Base-by-base conservation (phyloP, 305 asterid species). In the Solanum aculeatissimum region DNA sequence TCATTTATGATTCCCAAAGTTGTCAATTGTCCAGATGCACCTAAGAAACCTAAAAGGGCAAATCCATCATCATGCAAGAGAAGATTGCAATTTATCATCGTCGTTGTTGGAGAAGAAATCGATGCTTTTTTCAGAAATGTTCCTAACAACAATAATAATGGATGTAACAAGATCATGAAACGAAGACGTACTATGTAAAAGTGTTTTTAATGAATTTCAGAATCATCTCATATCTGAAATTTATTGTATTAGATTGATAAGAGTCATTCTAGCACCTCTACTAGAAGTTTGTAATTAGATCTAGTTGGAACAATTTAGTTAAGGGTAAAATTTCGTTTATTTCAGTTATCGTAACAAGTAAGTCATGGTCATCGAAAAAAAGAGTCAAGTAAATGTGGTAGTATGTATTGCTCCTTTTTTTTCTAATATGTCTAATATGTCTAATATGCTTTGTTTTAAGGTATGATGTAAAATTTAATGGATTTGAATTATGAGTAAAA, bases 11-110 rank as follows among this genome's bases (percentile, higher is more conserved):
- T 95, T 83, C 96, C 97, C 1, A 40, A 89, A 66, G 16, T 54
- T 11, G 69, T 82, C 55, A 83, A 66, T 84, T 95, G 98, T 85
- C 98, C 98, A 65, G 93, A 93, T 4, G 95, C 97, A 18, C 97
- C 97, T 15, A 92, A 78, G 86, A 92, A 93, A 91, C 88, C 87
- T 29, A 86, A 86, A 74, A 86, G 85, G 83, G 74, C 82, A 71
- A 85, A 70, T 8, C 27, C 89, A 27, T 87, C 91, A 9, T 86
- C 90, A 1, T 90, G 93, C 86, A 91, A 89, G 90, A 88, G 96
- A 79, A 91, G 88, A 80, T 77, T 89, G 81, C 80, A 75, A 21
- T 94, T 92, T 66, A 89, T 91, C 38, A 93, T 92, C 82, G 18
- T 81, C 54, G 88, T 85, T 29, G 88, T 83, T 0, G 42, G 86